Conservation (phyloP, 768 basidiomycete genomes). For the Lactarius psammicola region DNA sequence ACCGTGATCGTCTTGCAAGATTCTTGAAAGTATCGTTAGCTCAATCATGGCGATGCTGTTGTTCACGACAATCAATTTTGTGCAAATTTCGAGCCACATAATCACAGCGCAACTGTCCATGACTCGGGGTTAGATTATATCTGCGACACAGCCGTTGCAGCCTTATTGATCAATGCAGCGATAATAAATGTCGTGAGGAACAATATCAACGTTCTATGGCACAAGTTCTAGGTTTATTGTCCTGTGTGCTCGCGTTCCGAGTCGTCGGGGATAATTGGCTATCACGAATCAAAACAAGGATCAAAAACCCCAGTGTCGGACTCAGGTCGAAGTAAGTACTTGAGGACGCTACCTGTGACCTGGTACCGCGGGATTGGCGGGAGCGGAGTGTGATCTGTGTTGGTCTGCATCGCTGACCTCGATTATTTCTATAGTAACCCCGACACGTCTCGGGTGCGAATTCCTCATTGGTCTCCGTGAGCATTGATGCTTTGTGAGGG, state of each 20-base stretch:
- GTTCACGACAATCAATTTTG: neutral
- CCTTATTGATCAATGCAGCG: neutral
- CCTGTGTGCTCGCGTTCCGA: neutral
- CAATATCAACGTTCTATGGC: neutral
- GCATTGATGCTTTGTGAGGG: neutral
- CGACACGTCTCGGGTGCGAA: neutral
- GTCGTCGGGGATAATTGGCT: neutral
- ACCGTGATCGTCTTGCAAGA: too few relatives aligned
- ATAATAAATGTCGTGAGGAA: too few relatives aligned
- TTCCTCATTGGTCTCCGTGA: neutral
- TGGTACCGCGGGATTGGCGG: neutral
- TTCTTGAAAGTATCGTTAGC: too few relatives aligned
- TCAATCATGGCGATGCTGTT: neutral
- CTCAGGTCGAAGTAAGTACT: too few relatives aligned
- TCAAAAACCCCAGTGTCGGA: too few relatives aligned
- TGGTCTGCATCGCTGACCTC: conserved; percentile 4
- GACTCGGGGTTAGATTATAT: neutral
- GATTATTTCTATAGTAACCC: conserved; percentile 5
- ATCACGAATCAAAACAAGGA: too few relatives aligned
- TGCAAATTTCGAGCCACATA: neutral
- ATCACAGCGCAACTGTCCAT: neutral
- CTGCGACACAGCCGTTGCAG: neutral
- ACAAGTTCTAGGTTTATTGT: neutral
- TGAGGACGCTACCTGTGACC: too few relatives aligned
- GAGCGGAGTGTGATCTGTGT: neutral